phyloP scores from a whole-genome alignment of 1,139 yeast genomes.

The Starmera stellimalicola region DNA sequence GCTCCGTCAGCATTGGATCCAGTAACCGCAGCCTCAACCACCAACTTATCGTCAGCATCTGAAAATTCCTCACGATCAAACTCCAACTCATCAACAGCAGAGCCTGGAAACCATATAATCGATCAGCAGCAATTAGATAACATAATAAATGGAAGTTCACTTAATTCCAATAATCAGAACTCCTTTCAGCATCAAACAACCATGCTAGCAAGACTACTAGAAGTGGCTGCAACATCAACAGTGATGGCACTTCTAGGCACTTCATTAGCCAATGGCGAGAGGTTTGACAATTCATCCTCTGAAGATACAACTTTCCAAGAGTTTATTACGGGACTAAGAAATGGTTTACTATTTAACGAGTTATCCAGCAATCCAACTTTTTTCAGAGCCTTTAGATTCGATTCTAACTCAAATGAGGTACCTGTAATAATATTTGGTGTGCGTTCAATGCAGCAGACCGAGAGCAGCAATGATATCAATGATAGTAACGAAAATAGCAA shows the following conservation, averaged over 20 bases:
- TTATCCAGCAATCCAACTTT: conserved; percentile 28
- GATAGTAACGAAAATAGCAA: neutral
- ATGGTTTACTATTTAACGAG: conserved; percentile 30
- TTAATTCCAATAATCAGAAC: neutral
- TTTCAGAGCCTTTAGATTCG: conserved; percentile 47
- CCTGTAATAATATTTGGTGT: conserved; percentile 53
- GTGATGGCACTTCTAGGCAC: conserved; percentile 30
- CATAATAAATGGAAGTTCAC: neutral
- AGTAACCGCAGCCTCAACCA: neutral
- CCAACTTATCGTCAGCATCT: neutral
- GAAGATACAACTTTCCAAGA: conserved; percentile 28
- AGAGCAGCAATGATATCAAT: too few species aligned
- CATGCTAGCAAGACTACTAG: conserved; percentile 33
- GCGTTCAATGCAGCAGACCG: conserved; percentile 26
- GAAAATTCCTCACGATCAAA: neutral
- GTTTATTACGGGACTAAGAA: conserved; percentile 29
- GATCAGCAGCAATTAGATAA: neutral
- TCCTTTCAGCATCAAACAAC: conserved; percentile 27
- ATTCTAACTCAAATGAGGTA: conserved; percentile 23
- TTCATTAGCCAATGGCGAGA: conserved; percentile 16
- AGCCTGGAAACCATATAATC: neutral
- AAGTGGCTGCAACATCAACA: conserved; percentile 38
- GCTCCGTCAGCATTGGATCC: too few species aligned
- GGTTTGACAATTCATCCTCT: conserved; percentile 19
- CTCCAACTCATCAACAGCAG: neutral